Percentiles rank a stretch among this genome's conserved stretches.
Conservation (phyloP, 2,329 filamentous ascomycete genomes). For the Sclerotinia borealis region DNA sequence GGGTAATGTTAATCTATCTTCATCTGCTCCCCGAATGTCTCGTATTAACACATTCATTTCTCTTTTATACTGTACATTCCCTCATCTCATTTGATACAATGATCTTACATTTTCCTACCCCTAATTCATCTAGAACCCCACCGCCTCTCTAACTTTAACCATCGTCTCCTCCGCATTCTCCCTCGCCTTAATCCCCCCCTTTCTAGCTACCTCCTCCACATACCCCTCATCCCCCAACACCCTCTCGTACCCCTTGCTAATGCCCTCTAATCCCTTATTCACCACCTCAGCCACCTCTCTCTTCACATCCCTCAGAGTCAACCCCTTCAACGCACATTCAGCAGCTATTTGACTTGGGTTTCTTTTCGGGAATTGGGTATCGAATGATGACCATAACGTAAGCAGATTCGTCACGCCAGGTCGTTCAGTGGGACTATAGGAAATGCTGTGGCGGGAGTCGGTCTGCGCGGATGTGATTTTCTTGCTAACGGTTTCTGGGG, state of each 20-base stretch:
- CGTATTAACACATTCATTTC: neutral
- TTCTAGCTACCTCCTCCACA: conserved; percentile 50
- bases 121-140: conserved; percentile 33
- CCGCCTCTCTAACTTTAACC: conserved; percentile 37
- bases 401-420: conserved; percentile 87
- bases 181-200: conserved; percentile 56
- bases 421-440: conserved; percentile 62
- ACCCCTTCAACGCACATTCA: conserved; percentile 32
- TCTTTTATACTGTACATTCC: neutral
- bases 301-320: conserved; percentile 56
- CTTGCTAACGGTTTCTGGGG: conserved; percentile 51
- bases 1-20: neutral
- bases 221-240: conserved; percentile 45
- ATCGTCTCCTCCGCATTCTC: conserved; percentile 51
- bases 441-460: conserved; percentile 60
- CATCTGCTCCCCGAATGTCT: neutral
- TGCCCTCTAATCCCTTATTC: conserved; percentile 43
- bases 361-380: conserved; percentile 35
- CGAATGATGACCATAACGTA: conserved; percentile 69
- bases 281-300: conserved; percentile 55
- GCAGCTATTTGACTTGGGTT: conserved; percentile 38
- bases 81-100: neutral
- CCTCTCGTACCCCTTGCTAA: conserved; percentile 51
- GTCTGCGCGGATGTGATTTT: conserved; percentile 74
- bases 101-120: too few species aligned